These are phyloP conservation scores for Trametes polyzona DNA, from an alignment of 1,284 basidiomycete genomes.

Conservation along the genomic window DNA sequence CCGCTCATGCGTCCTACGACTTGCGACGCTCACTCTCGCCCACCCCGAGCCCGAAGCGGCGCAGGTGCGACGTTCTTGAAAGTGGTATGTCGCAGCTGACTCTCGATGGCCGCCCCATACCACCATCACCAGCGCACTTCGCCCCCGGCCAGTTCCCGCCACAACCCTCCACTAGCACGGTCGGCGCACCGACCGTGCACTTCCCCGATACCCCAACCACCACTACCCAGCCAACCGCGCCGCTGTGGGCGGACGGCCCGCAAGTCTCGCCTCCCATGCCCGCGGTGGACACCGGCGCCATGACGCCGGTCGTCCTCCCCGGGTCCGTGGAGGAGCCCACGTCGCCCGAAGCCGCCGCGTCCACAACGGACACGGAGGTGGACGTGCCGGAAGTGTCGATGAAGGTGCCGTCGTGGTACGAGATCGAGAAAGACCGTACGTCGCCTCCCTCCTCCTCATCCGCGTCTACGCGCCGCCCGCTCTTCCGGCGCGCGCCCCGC, in stretches of 20 bases:
- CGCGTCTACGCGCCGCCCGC: constrained; percentile 1
- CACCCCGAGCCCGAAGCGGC: constrained; percentile 48
- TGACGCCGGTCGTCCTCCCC: constrained; percentile 36
- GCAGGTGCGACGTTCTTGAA: constrained; percentile 56
- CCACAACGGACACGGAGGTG: constrained; percentile 2
- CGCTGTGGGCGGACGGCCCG: constrained; percentile 13
- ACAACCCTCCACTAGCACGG: not conserved
- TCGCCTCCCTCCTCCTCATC: constrained; percentile 23
- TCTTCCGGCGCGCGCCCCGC: constrained; percentile 9
- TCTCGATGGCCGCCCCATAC: constrained; percentile 32
- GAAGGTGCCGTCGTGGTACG: constrained; percentile 66
- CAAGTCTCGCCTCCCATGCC: constrained; percentile 3
- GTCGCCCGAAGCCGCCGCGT: constrained; percentile 27
- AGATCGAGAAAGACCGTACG: constrained; percentile 70
- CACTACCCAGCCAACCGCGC: not conserved
- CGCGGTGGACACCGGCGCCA: constrained; percentile 13
- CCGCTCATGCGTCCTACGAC: constrained; percentile 15
- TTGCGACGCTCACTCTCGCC: constrained; percentile 23
- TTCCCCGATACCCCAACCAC: constrained; percentile 4
- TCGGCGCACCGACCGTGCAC: constrained; percentile 9
- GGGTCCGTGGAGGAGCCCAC: constrained; percentile 52
- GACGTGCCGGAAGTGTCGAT: constrained; percentile 54
- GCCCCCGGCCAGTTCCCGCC: constrained; percentile 7
- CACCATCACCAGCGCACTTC: constrained; percentile 10
- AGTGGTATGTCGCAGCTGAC: constrained; percentile 59